Conservation (phyloP, 2,329 filamentous ascomycete species). For the Curvularia eragrostidis region DNA sequence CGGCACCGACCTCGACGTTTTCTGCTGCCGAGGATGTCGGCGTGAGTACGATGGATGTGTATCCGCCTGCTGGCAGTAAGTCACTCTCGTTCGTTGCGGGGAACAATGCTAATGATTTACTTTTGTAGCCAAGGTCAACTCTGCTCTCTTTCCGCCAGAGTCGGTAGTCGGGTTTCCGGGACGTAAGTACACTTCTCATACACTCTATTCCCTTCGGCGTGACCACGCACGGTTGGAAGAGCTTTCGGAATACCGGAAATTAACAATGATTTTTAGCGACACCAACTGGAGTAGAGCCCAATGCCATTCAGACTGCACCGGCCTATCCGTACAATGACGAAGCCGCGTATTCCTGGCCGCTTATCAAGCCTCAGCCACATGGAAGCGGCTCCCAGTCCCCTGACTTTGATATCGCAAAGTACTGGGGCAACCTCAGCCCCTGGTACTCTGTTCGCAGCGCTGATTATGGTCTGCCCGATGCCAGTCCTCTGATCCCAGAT, state of each 20-base stretch:
- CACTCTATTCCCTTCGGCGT: neutral
- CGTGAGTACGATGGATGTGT: constrained; percentile 26
- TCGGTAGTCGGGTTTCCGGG: constrained; percentile 38
- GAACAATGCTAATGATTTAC: constrained; percentile 4
- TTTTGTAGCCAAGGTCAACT: constrained; percentile 30
- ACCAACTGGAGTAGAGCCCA: constrained; percentile 37
- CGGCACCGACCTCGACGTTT: constrained; percentile 26
- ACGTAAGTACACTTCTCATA: constrained; percentile 8
- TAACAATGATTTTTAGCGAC: constrained; percentile 17
- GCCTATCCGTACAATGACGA: constrained; percentile 40
- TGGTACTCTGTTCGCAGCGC: constrained; percentile 40
- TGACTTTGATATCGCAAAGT: constrained; percentile 38
- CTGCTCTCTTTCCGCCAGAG: constrained; percentile 36
- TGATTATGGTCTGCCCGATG: constrained; percentile 39
- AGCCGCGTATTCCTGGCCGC: constrained; percentile 30
- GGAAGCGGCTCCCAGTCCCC: constrained; percentile 24
- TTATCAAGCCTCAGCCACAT: constrained; percentile 33
- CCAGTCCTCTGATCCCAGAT: constrained; percentile 34
- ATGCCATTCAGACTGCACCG: constrained; percentile 38
- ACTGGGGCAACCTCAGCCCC: constrained; percentile 42
- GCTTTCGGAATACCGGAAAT: neutral
- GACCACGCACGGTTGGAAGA: neutral
- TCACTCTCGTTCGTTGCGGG: neutral
- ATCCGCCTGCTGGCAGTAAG: constrained; percentile 37
- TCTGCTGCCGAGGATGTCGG: constrained; percentile 27